A percentile compares a stretch with the other conserved stretches of the same genome.
Evolutionary conservation across 2,329 filamentous ascomycete species (phyloP).

Genomic region (Trichoderma atrobrunneum): DNA sequence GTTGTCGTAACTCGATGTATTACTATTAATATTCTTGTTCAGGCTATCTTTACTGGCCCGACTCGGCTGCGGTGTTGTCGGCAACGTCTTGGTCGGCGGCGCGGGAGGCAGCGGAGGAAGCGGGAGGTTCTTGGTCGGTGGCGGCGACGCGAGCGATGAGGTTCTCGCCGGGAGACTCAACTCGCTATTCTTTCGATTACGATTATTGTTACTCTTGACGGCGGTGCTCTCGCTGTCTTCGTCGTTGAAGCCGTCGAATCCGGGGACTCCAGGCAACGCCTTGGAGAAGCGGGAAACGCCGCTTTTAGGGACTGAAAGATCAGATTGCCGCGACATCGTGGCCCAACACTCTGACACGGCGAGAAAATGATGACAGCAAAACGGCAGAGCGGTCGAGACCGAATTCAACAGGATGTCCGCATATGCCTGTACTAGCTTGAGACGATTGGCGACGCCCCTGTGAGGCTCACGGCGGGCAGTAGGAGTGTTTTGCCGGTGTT

Average conservation of each 20-base stretch:
- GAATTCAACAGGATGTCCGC: neutral
- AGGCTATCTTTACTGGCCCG: conserved; percentile 20
- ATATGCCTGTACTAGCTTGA: neutral
- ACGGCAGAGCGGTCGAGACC: conserved; percentile 6
- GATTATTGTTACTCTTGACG: neutral
- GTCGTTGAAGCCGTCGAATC: conserved; percentile 23
- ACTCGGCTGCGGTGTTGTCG: conserved; percentile 7
- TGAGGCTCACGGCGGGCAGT: neutral
- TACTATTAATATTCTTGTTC: conserved; percentile 23
- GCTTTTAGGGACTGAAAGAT: conserved; percentile 23
- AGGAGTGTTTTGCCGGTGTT: neutral
- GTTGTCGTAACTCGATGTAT: neutral
- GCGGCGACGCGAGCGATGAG: conserved; percentile 9
- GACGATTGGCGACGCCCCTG: neutral
- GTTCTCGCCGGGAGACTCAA: conserved; percentile 3
- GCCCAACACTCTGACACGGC: neutral
- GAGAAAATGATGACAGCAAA: neutral
- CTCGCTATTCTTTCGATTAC: conserved; percentile 4
- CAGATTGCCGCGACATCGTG: conserved; percentile 10
- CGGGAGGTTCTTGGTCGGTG: neutral
- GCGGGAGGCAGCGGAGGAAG: conserved; percentile 9
- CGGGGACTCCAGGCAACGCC: conserved; percentile 52
- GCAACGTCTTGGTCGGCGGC: conserved; percentile 6
- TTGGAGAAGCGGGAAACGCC: conserved; percentile 58
- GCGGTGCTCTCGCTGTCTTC: conserved; percentile 16